Base-by-base conservation (phyloP, 108 stramenopile genomes). In the Cyclotella choctawhatcheeana region DNA sequence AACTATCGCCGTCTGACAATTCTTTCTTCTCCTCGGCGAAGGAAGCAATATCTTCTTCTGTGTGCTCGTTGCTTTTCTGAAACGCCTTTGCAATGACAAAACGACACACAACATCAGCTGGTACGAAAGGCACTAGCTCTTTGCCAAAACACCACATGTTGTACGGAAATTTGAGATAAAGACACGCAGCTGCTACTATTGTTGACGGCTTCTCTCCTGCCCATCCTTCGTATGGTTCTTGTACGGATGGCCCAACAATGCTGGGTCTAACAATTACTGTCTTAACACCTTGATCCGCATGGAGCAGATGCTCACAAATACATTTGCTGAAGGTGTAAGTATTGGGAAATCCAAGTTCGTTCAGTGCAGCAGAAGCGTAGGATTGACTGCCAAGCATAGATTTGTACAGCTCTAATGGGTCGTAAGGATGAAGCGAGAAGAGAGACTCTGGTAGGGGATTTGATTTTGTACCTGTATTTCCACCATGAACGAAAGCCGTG, bases 301-400 rank as follows among this genome's bases (percentile, higher is more conserved):
- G 73, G 2, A 96, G 80, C 40, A 96, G 64, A 69, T 93, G 92
- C 76, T 96, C 95, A 58, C 91, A 89, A 22, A 96, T 80, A 45
- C 92, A 89, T 77, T 96, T 96, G 81, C 88, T 90, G 60, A 96
- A 90, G 16, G 89, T 86, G 79, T 96, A 96, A 8, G 88, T 89
- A 43, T 96, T 96, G 13, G 89, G 88, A 72, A 92, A 93, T 44
- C 71, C 81, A 34, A 91, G 74, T 21, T 88, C 88, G 40, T 82
- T 58, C 91, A 93, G 88, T 16, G 91, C 91, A 22, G 92, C 86
- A 29, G 88, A 84, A 33, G 92, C 92, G 47, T 85, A 84, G 21
- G 76, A 92, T 56, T 91, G 88, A 6, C 87, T 81, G 3, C 83
- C 86, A 18, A 91, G 56, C 91, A 92, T 92, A 6, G 89, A 92